phyloP scores from a whole-genome alignment of 768 basidiomycete genomes.

The Boletellus sp. region DNA sequence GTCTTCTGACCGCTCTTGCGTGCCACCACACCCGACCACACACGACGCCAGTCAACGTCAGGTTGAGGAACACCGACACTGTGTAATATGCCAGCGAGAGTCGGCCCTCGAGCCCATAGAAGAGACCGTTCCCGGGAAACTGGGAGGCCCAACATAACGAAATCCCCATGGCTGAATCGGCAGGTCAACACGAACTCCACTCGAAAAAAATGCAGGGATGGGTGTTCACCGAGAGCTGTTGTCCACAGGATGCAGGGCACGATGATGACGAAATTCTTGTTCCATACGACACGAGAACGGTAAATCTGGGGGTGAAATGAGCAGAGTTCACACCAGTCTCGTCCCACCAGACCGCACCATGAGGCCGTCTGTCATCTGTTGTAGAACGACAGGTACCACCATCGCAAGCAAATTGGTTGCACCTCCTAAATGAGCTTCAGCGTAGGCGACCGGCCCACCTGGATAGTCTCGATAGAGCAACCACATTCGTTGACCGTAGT shows the following conservation, averaged over 20 bases:
- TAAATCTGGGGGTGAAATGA: slow-evolving; percentile 27
- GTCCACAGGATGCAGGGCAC: slow-evolving; percentile 13
- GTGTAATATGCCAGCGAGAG: slow-evolving; percentile 4
- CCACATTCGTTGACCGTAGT: slow-evolving; percentile 28
- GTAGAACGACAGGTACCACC: slow-evolving; percentile 18
- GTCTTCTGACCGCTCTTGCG: background rate
- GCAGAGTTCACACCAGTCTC: background rate
- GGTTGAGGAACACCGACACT: background rate
- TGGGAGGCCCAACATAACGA: background rate
- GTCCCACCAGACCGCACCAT: slow-evolving; percentile 23
- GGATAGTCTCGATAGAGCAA: slow-evolving; percentile 26
- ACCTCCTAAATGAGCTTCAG: background rate
- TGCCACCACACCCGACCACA: slow-evolving; percentile 3
- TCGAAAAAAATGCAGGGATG: background rate
- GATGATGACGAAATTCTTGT: slow-evolving; percentile 1
- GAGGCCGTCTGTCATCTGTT: slow-evolving; percentile 29
- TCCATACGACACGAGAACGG: slow-evolving; percentile 35
- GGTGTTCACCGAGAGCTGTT: slow-evolving; percentile 8
- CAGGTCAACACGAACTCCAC: background rate
- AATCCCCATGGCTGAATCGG: slow-evolving; percentile 1
- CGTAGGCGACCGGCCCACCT: slow-evolving; percentile 29
- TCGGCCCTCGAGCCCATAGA: background rate
- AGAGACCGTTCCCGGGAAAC: background rate
- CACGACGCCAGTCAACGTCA: slow-evolving; percentile 5
- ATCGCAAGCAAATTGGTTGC: slow-evolving; percentile 17